Percentiles rank a stretch among this genome's conserved stretches.
Evolutionary conservation across 768 basidiomycete species (phyloP).

Genomic region (Lactarius pseudohatsudake): DNA sequence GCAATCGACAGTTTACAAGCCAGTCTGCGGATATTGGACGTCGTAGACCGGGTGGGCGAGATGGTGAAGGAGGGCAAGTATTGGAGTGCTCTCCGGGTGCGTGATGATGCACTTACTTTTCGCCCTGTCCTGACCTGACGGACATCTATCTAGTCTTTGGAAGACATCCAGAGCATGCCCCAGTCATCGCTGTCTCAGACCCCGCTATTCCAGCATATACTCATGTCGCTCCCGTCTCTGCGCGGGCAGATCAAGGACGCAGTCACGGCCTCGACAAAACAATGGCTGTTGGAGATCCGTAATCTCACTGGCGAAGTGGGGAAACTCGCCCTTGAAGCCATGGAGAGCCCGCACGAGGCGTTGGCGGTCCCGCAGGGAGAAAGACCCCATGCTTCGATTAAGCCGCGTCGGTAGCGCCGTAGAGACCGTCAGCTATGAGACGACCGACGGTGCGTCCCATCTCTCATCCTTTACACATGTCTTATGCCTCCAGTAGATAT

Average conservation of each 20-base stretch:
- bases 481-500: conserved; percentile 55
- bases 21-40: conserved; percentile 87
- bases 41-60: conserved; percentile 87
- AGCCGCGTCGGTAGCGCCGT: conserved; percentile 89
- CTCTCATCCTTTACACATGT: background rate
- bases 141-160: conserved; percentile 75
- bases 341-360: conserved; percentile 77
- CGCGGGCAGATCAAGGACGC: conserved; percentile 88
- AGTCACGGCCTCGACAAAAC: conserved; percentile 92
- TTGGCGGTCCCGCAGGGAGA: conserved; percentile 83
- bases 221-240: conserved; percentile 88
- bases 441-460: conserved; percentile 78
- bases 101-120: conserved; percentile 37
- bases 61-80: conserved; percentile 94
- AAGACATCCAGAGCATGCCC: conserved; percentile 91
- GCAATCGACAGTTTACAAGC: conserved; percentile 95
- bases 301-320: conserved; percentile 87
- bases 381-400: conserved; percentile 72
- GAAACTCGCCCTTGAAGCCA: conserved; percentile 81
- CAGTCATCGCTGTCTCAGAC: conserved; percentile 88
- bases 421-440: conserved; percentile 89
- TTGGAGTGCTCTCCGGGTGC: conserved; percentile 93
- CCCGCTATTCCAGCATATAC: conserved; percentile 87
- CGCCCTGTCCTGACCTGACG: conserved; percentile 28
- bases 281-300: conserved; percentile 94